phyloP scores from a whole-genome alignment of 1,139 yeast species.

The Scheffersomyces cryptocercus region DNA sequence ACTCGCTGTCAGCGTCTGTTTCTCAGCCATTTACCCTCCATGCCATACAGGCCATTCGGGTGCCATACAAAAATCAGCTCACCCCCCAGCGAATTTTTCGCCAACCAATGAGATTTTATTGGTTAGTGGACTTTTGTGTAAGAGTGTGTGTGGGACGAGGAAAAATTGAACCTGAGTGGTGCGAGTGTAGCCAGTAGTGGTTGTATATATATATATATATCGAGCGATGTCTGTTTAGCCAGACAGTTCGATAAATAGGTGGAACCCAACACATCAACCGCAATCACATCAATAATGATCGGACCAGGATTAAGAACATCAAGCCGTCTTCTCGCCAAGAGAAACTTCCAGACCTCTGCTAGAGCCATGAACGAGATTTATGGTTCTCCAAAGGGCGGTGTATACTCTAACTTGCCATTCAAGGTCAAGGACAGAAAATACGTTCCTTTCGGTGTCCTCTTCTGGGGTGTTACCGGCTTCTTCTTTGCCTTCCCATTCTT shows the following conservation, averaged over 20 bases:
- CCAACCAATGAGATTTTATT: slow-evolving; percentile 3
- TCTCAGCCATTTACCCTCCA: too few relatives aligned
- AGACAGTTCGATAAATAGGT: too few relatives aligned
- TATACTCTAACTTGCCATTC: slow-evolving; percentile 91
- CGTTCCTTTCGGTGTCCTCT: slow-evolving; percentile 79
- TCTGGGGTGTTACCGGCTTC: slow-evolving; percentile 74
- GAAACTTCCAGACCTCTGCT: slow-evolving; percentile 43
- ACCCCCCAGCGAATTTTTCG: slow-evolving; percentile 5
- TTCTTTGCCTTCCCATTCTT: slow-evolving; percentile 66
- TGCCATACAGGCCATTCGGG: too few relatives aligned
- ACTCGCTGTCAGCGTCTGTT: too few relatives aligned
- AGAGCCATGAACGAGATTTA: slow-evolving; percentile 35
- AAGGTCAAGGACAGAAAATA: slow-evolving; percentile 83
- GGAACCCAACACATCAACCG: neutral
- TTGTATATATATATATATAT: too few relatives aligned
- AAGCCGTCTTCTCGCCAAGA: slow-evolving; percentile 22
- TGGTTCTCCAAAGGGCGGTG: slow-evolving; percentile 69
- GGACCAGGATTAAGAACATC: slow-evolving; percentile 33
- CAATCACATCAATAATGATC: slow-evolving; percentile 10
- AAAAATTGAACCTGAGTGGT: too few relatives aligned
- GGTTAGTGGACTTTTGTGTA: neutral
- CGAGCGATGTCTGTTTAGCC: too few relatives aligned
- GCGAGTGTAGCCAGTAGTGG: too few relatives aligned
- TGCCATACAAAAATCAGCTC: slow-evolving; percentile 11
- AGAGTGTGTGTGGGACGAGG: too few relatives aligned